phyloP scores from a whole-genome alignment of 2,329 filamentous ascomycete species.

The Colletotrichum neosansevieriae region DNA sequence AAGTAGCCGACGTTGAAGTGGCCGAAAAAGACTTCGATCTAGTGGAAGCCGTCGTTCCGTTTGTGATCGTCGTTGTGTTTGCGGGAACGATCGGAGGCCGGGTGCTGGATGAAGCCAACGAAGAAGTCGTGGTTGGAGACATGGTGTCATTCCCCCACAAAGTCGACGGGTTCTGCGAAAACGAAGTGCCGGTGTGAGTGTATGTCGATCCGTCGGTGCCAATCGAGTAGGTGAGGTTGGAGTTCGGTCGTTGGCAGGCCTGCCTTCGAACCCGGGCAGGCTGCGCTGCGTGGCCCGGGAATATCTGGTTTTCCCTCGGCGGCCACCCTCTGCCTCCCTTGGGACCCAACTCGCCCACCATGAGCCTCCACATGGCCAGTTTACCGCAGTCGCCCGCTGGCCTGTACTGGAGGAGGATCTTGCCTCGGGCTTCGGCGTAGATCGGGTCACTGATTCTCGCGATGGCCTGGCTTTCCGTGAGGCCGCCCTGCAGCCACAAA shows the following conservation, averaged over 20 bases:
- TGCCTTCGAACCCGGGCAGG: background rate
- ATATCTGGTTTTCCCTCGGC: background rate
- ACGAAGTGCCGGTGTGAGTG: background rate
- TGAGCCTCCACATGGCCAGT: background rate
- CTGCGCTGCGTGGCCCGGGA: background rate
- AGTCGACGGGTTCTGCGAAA: background rate
- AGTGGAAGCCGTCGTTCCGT: accelerated
- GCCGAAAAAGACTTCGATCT: background rate
- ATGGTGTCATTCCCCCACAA: background rate
- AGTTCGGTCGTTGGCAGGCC: background rate
- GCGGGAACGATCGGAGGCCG: background rate
- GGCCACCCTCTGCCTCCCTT: background rate
- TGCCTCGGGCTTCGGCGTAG: background rate
- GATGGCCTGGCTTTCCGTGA: background rate
- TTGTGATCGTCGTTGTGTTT: background rate
- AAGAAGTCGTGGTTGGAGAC: background rate
- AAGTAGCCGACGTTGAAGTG: background rate
- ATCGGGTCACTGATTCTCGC: background rate
- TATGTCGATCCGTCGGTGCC: background rate
- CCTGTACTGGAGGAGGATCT: background rate
- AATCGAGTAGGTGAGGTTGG: background rate
- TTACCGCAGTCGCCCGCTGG: background rate
- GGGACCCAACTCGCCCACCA: background rate
- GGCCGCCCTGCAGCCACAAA: background rate
- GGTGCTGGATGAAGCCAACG: background rate